Evolutionary conservation across 2,329 filamentous ascomycete genomes (phyloP).

Genomic region (Botrytis paeoniae): DNA sequence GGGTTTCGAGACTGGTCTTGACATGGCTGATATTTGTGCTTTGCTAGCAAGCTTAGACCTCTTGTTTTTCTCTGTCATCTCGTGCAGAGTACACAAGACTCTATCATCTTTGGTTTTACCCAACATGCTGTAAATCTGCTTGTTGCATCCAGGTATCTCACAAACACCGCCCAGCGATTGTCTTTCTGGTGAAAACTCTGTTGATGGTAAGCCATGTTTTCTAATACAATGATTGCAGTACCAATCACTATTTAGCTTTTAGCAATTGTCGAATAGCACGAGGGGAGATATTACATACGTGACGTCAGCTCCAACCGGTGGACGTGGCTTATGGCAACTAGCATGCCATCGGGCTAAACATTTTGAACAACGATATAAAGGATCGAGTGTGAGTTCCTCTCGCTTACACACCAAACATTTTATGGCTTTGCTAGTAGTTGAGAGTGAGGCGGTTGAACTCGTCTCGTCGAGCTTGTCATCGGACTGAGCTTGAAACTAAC

Average conservation of each 20-base stretch:
- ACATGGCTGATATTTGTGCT: not conserved
- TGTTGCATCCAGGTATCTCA: conserved; percentile 13
- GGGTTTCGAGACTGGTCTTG: not conserved
- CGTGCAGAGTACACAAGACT: conserved; percentile 5
- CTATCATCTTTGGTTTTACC: conserved; percentile 1
- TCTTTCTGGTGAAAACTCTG: not conserved
- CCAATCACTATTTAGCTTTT: conserved; percentile 11
- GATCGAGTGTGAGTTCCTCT: conserved; percentile 20
- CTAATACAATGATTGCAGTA: conserved; percentile 12
- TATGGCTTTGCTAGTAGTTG: conserved; percentile 16
- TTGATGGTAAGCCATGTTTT: not conserved
- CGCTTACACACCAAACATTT: conserved; percentile 29
- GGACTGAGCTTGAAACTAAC: conserved; percentile 21
- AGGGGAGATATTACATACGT: not conserved
- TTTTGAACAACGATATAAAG: conserved; percentile 25
- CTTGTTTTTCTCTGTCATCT: conserved; percentile 9
- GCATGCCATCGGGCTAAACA: conserved; percentile 29
- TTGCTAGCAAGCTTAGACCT: conserved; percentile 8
- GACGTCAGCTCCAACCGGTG: not conserved
- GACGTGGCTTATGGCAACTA: conserved; percentile 23
- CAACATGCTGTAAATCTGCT: conserved; percentile 4
- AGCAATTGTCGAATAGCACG: not conserved
- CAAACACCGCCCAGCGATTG: not conserved
- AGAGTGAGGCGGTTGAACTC: conserved; percentile 13
- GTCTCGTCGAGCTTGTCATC: conserved; percentile 26